Base-by-base conservation (phyloP, 2,329 filamentous ascomycete species). In the Curvularia hawaiiensis region DNA sequence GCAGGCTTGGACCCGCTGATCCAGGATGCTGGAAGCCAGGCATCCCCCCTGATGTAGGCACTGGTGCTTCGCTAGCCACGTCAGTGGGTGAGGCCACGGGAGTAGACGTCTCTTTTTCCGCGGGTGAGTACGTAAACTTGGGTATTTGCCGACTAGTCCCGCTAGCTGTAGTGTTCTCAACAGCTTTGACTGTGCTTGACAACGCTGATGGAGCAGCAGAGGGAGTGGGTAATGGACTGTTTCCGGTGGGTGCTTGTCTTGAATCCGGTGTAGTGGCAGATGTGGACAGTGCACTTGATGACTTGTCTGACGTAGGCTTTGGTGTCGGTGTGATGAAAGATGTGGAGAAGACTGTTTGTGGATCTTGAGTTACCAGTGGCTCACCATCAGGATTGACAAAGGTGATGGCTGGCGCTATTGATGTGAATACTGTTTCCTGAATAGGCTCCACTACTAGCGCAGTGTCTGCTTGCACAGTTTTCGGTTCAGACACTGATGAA, bases 381-480 rank as follows among this genome's bases (percentile, higher is more conserved):
- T 68, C 56, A 14, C 73, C 72, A 33, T 72, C 59, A 0, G 69
- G 69, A 44, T 73, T 58, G 12, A 68, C 54, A 46, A 76, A 77
- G 3, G 73, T 77, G 40, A 76, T 66, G 16, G 65, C 71, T 18
- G 72, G 54, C 56, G 62, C 54, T 41, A 67, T 66, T 5, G 58
- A 56, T 12, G 68, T 72, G 47, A 72, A 65, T 28, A 75, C 54
- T 1, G 71, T 70, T 3, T 55, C 66, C 35, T 69, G 62, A 3
- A 77, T 66, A 1, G 75, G 75, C 28, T 72, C 64, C 31, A 76
- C 67, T 9, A 75, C 58, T 7, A 76, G 56, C 52, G 70, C 72
- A 46, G 74, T 72, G 28, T 75, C 68, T 40, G 67, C 72, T 31
- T 73, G 62, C 24, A 66, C 68, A 49, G 18, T 9, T 12, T 40